phyloP scores from a whole-genome alignment of 163 green algal genomes.

The Prototheca cutis region DNA sequence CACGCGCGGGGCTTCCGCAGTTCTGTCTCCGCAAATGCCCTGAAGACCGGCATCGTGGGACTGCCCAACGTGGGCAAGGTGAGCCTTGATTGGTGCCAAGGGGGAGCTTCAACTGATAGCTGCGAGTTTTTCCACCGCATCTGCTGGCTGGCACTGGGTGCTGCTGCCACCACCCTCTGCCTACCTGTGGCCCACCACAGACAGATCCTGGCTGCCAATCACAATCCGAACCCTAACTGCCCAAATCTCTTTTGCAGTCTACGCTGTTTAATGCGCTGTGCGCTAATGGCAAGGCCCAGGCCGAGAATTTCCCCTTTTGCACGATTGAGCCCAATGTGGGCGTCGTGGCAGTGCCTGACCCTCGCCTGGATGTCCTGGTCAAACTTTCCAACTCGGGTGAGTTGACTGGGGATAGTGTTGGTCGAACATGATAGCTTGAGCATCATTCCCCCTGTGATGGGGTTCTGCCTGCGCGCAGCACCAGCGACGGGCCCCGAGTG shows the following conservation, averaged over 20 bases:
- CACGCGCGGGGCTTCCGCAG: conserved; percentile 11
- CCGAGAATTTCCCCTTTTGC: conserved; percentile 94
- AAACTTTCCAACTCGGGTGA: conserved; percentile 50
- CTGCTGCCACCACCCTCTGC: no score
- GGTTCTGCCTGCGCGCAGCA: no score
- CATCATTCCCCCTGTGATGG: not conserved
- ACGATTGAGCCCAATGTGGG: conserved; percentile 94
- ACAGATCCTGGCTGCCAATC: not conserved
- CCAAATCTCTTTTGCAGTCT: conserved; percentile 38
- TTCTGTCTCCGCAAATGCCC: conserved; percentile 22
- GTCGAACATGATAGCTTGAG: not conserved
- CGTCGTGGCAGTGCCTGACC: conserved; percentile 87
- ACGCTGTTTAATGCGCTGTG: conserved; percentile 89
- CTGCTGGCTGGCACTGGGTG: no score
- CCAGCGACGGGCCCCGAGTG: no score
- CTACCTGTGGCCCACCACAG: no score
- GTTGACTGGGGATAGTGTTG: not conserved
- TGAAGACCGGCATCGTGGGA: conserved; percentile 92
- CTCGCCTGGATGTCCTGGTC: conserved; percentile 59
- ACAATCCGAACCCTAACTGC: not conserved
- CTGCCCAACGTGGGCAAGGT: conserved; percentile 90
- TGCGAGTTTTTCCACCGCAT: no score
- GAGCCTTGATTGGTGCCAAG: not conserved
- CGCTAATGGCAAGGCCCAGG: conserved; percentile 69
- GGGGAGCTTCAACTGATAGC: no score